Base-by-base conservation (phyloP, 805 yeast species). In the Saccharomycopsis fermentans region DNA sequence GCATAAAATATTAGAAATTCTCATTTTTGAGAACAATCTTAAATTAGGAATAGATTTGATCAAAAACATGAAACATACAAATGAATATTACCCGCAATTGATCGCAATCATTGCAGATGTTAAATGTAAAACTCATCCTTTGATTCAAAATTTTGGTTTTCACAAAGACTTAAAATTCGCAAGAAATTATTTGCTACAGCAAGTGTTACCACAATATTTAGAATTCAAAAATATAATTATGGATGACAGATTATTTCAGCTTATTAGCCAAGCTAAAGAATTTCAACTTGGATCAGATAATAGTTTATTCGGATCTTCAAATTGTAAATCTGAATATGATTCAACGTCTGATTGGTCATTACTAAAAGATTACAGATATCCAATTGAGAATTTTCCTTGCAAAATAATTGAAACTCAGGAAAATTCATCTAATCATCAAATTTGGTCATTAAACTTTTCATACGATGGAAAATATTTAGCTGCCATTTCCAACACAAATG, bases 381-480 rank as follows among this genome's bases (percentile, higher is more conserved):
- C 70, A 53, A 61, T 65, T 40, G 60, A 65, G 19, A 65, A 68
- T 47, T 78, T 81, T 60, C 89, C 90, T 1, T 74, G 74, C 21
- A 72, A 71, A 2, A 69, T 79, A 2, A 66, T 79, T 12, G 74
- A 76, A 58, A 75, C 78, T 0, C 70, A 87, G 6, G 63, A 35
- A 17, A 19, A 12, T 34, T n/a, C 48, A 4, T 8, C 37, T 12
- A 17, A 70, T 0, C 82, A 84, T 66, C 96, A 91, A 68, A 92
- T 89, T 12, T 91, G 97, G 97, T 86, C 77, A 67, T 76, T 86
- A 14, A 80, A 80, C 59, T 90, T 88, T 67, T 85, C 94, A 5
- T 87, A 90, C 52, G 78, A 80, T 70, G 97, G 97, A 2, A 77
- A 76, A 62, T 82, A 74, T 63, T 72, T 91, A 43, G 95, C 89